A percentile compares a stretch with the other conserved stretches of the same genome.
phyloP scores from a whole-genome alignment of 208 protist species.

The Leishmania martiniquensis region DNA sequence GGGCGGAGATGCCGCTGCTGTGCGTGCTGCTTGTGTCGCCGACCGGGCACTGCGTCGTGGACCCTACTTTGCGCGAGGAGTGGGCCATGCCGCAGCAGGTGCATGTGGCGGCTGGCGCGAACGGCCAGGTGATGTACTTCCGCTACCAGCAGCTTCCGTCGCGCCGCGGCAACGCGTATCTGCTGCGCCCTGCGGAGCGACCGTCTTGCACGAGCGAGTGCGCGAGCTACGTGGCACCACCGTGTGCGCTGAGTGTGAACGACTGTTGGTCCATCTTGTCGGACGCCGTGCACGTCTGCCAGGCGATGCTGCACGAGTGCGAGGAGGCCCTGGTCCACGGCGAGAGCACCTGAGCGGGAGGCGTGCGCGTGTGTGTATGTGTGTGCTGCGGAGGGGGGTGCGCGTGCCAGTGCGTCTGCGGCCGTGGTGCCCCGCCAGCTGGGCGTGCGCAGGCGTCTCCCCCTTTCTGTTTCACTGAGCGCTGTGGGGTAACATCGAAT shows the following conservation, averaged over 20 bases:
- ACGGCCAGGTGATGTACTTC: slow-evolving; percentile 60
- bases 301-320: slow-evolving; percentile 76
- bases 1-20: slow-evolving; percentile 64
- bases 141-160: slow-evolving; percentile 74
- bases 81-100: slow-evolving; percentile 81
- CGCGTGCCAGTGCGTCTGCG: background rate
- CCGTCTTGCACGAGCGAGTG: slow-evolving; percentile 10
- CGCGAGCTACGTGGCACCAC: slow-evolving; percentile 14
- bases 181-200: slow-evolving; percentile 21
- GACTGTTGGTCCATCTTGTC: slow-evolving; percentile 51
- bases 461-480: background rate
- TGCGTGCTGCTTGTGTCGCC: slow-evolving; percentile 61
- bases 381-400: no score
- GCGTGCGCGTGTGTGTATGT: no score
- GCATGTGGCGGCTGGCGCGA: slow-evolving; percentile 56
- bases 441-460: background rate
- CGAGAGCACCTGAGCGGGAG: no score
- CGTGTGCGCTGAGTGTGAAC: slow-evolving; percentile 17
- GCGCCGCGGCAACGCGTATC: slow-evolving; percentile 58
- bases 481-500: background rate
- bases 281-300: slow-evolving; percentile 56
- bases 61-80: slow-evolving; percentile 75
- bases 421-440: background rate
- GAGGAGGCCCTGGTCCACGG: slow-evolving; percentile 36
- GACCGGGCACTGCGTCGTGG: slow-evolving; percentile 81